Evolutionary conservation across 2,329 filamentous ascomycete genomes (phyloP), one percentile per base, ranked within the genome.

Genomic region (Hypoxylon sp.): DNA sequence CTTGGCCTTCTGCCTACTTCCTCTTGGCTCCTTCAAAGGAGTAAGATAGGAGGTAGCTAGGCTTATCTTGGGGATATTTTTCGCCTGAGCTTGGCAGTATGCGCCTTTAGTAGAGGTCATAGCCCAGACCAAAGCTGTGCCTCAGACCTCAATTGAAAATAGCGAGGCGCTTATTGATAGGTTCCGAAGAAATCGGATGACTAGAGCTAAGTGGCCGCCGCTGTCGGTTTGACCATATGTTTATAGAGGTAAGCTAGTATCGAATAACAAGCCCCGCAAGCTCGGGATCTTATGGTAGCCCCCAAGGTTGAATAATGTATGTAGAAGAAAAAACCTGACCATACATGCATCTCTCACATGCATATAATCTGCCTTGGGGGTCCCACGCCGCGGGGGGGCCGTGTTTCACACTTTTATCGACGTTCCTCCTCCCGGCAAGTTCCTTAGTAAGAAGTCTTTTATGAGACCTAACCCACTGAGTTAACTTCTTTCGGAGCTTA

Each of bases 361-460:
- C 26, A 24, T 22, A 46, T 35, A 26, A 33, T 51, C 37, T 37
- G 19, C 39, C 33, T 55, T 55, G 35, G 11, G n/a, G 14, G 53
- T 50, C 14, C 9, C 46, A 42, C 47, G 33, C 37, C n/a, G 24
- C 44, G 37, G 48, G 57, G 48, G 35, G 44, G 10, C 51, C 44
- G 54, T 63, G 59, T 66, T 63, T 69, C 59, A 59, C 13, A 26
- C 51, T 42, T 47, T 22, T 51, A 48, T 22, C 22, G 35, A 22
- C 26, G 46, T 50, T 53, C 9, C 55, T 66, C 59, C 39, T 62
- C 47, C 37, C 22, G 39, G 59, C 17, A 58, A 39, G 63, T 58
- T 58, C 52, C 35, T 22, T 14, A 24, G 39, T 44, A 6, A 44
- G 39, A 46, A 24, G 33, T n/a, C 17, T 33, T 22, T 8, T 24